Conservation (phyloP, 805 yeast genomes). For the Peterozyma xylosa region DNA sequence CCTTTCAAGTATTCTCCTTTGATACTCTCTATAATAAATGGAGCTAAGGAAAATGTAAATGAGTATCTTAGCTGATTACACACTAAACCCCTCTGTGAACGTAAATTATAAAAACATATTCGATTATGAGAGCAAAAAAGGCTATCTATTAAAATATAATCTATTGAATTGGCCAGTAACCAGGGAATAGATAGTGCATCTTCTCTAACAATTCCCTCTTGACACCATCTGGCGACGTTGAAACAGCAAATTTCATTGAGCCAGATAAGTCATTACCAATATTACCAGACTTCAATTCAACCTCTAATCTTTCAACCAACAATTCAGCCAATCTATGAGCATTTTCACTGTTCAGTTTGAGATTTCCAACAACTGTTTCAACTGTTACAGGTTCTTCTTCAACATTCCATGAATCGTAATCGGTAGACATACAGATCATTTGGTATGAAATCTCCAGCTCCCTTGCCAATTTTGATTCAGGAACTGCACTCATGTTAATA, state of each 20-base stretch:
- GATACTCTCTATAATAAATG: too few species aligned
- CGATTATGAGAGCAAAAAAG: background rate
- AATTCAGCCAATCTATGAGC: constrained; percentile 73
- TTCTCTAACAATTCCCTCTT: constrained; percentile 66
- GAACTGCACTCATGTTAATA: constrained; percentile 93
- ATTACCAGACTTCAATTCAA: constrained; percentile 46
- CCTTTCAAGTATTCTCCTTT: too few species aligned
- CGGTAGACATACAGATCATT: constrained; percentile 98
- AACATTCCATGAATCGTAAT: constrained; percentile 97
- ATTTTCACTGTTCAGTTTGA: constrained; percentile 79
- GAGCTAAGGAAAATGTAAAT: background rate
- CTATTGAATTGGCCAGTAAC: constrained; percentile 59
- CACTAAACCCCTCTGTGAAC: background rate
- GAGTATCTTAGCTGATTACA: constrained; percentile 4
- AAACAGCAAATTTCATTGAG: constrained; percentile 71
- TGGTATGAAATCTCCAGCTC: constrained; percentile 97
- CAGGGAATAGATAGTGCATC: constrained; percentile 86
- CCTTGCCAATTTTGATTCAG: constrained; percentile 95
- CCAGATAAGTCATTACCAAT: constrained; percentile 70
- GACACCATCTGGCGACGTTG: constrained; percentile 69
- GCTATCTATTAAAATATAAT: background rate
- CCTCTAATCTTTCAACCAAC: constrained; percentile 60
- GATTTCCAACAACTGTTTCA: constrained; percentile 90
- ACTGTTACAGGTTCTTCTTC: constrained; percentile 95
- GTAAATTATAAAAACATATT: constrained; percentile 1